Percentiles rank a stretch among this genome's conserved stretches.
phyloP scores from a whole-genome alignment of 306 rosid genomes.

The Notholithocarpus densiflorus region DNA sequence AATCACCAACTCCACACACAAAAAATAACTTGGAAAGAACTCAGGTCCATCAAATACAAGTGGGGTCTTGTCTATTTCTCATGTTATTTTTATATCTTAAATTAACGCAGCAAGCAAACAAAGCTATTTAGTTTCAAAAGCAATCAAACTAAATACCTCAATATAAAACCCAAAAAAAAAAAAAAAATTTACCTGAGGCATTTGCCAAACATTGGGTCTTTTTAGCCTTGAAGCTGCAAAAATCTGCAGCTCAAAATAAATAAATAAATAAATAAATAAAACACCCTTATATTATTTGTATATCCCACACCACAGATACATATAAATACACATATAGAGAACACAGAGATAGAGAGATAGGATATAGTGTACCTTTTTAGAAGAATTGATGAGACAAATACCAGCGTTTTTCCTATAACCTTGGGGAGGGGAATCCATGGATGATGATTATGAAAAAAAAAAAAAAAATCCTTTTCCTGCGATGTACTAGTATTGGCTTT shows the following conservation, averaged over 20 bases:
- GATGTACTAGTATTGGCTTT: neutral
- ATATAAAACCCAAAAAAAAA: neutral
- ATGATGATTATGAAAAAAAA: neutral
- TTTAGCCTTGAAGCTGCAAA: constrained; percentile 82
- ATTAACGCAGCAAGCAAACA: neutral
- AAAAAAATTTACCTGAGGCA: constrained; percentile 68
- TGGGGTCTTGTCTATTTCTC: neutral
- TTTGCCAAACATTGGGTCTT: constrained; percentile 81
- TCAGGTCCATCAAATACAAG: neutral
- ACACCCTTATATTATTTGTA: neutral
- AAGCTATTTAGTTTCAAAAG: neutral
- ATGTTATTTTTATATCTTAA: neutral
- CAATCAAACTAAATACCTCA: neutral
- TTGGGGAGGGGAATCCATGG: constrained; percentile 84
- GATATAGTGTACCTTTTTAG: constrained; percentile 46
- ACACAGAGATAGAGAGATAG: too few species aligned
- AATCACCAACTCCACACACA: neutral
- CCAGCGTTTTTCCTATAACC: constrained; percentile 85
- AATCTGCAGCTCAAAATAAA: constrained; percentile 12
- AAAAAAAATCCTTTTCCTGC: too few species aligned
- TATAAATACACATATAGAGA: neutral
- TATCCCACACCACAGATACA: neutral
- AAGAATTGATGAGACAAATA: constrained; percentile 63
- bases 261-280: neutral
- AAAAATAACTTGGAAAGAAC: neutral